Evolutionary conservation across 1,284 basidiomycete genomes (phyloP).

Genomic region (Ceratobasidium sp.): DNA sequence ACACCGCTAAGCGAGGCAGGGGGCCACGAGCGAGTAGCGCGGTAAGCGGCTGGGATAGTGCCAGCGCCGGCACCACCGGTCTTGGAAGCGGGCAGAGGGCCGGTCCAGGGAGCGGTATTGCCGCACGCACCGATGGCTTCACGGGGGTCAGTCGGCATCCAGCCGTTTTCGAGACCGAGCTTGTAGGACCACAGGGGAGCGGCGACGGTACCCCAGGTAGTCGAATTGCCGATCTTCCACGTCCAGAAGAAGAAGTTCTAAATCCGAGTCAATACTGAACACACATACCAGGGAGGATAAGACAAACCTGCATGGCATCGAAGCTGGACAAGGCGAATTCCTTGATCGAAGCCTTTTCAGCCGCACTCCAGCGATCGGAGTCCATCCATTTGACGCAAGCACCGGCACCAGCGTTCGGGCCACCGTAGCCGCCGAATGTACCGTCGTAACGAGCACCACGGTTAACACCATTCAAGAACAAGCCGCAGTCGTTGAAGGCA

Average conservation of each 20-base stretch:
- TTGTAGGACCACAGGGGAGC: conserved; percentile 89
- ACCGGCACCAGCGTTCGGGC: conserved; percentile 49
- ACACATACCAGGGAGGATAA: background rate
- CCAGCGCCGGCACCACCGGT: conserved; percentile 59
- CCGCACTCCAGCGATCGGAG: conserved; percentile 65
- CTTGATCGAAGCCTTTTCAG: conserved; percentile 66
- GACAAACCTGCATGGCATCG: conserved; percentile 52
- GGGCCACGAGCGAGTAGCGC: conserved; percentile 62
- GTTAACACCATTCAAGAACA: conserved; percentile 63
- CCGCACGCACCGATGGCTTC: conserved; percentile 71
- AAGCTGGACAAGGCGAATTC: conserved; percentile 71
- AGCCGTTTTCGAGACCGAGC: conserved; percentile 82
- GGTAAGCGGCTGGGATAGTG: conserved; percentile 51
- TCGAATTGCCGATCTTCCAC: conserved; percentile 82
- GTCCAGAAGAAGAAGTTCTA: conserved; percentile 97
- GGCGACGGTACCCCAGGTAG: conserved; percentile 56
- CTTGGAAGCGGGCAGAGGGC: conserved; percentile 64
- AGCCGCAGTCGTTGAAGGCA: conserved; percentile 75
- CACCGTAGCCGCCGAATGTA: conserved; percentile 46
- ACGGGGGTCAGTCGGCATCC: conserved; percentile 87
- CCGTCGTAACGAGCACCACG: conserved; percentile 53
- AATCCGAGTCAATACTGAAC: background rate
- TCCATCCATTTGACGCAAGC: conserved; percentile 73
- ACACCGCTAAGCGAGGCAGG: conserved; percentile 61
- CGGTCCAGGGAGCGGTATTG: conserved; percentile 51